A percentile compares a stretch with the other conserved stretches of the same genome.
phyloP scores from a whole-genome alignment of 1,139 yeast species.

The Magnusiomyces paraingens region DNA sequence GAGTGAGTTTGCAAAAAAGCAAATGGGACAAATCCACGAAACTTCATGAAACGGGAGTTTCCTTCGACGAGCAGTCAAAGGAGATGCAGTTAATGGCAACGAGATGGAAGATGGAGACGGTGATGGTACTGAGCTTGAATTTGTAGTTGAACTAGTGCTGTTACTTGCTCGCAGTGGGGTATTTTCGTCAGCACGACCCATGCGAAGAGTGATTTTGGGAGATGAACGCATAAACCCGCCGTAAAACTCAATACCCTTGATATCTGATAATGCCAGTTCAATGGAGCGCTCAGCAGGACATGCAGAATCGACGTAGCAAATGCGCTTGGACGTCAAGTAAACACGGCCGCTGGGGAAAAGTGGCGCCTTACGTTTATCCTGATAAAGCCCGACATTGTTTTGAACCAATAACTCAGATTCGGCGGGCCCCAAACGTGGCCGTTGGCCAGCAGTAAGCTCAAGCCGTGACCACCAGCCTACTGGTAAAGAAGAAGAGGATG shows the following conservation, averaged over 20 bases:
- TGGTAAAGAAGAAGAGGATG: neutral
- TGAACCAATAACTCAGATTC: conserved; percentile 40
- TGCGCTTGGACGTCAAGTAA: conserved; percentile 65
- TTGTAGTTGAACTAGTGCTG: neutral
- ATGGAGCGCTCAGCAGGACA: conserved; percentile 42
- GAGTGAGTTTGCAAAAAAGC: conserved; percentile 60
- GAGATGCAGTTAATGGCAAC: neutral
- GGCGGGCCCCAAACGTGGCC: conserved; percentile 40
- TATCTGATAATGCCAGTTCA: conserved; percentile 43
- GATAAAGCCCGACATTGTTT: conserved; percentile 32
- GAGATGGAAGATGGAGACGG: neutral
- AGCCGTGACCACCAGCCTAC: conserved; percentile 37
- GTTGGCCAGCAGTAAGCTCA: conserved; percentile 41
- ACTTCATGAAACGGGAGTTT: conserved; percentile 13
- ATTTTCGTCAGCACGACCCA: conserved; percentile 16
- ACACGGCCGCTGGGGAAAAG: conserved; percentile 69
- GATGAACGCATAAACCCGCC: conserved; percentile 67
- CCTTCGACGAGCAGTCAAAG: neutral
- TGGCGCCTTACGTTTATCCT: conserved; percentile 51
- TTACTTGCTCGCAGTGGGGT: conserved; percentile 6
- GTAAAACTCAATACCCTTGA: conserved; percentile 42
- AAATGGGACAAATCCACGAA: conserved; percentile 80
- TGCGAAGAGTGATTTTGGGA: conserved; percentile 55
- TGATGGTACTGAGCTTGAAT: neutral
- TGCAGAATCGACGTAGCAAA: conserved; percentile 62